These are phyloP conservation scores for Heliamphora ciliata DNA, from an alignment of 179 eudicot genomes.

Conservation along the genomic window DNA sequence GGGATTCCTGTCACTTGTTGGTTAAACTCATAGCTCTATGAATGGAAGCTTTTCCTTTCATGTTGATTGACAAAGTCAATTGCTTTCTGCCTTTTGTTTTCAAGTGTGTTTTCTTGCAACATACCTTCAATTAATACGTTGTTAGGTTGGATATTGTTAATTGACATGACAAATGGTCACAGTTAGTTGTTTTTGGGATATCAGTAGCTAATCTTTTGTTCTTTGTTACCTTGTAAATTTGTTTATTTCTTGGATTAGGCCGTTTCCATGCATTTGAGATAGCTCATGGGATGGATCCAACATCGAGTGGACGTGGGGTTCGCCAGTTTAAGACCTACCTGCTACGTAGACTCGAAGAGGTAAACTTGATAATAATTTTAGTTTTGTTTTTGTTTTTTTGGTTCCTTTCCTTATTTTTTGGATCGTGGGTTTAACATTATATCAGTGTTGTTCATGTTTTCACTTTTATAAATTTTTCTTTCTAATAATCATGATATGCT, in stretches of 20 bases:
- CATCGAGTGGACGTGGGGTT: conserved; percentile 87
- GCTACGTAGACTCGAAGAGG: conserved; percentile 79
- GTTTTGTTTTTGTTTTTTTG: conserved; percentile 1
- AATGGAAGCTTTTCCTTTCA: background rate
- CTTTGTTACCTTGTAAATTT: conserved; percentile 13
- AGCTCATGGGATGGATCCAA: conserved; percentile 86
- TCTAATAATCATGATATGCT: background rate
- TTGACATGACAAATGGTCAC: background rate
- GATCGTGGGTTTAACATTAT: background rate
- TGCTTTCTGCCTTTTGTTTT: background rate
- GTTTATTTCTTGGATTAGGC: conserved; percentile 40
- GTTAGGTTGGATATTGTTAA: background rate
- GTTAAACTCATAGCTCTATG: background rate
- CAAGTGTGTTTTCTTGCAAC: background rate
- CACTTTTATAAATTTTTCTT: background rate
- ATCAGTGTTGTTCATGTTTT: background rate
- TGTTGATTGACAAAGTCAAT: background rate
- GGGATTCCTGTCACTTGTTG: background rate
- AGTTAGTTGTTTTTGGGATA: background rate
- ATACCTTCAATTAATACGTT: background rate
- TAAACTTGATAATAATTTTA: conserved; percentile 19
- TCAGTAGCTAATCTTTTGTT: conserved; percentile 3
- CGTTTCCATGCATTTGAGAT: conserved; percentile 97
- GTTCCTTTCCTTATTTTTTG: background rate
- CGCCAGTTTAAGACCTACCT: conserved; percentile 94